phyloP scores from a whole-genome alignment of 257 asterid species.

The Solanum tarapatanum region DNA sequence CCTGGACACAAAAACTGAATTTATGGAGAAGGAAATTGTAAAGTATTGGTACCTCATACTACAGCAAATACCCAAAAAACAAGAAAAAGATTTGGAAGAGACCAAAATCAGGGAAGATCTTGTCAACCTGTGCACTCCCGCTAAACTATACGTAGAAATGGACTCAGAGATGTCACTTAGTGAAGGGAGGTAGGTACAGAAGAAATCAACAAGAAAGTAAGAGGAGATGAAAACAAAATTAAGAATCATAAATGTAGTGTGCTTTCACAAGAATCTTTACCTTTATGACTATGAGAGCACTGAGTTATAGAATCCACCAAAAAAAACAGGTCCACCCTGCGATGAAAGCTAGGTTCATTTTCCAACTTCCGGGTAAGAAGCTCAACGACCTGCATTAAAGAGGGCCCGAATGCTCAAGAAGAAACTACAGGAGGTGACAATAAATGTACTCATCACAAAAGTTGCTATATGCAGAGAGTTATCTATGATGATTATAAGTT shows the following conservation, averaged over 20 bases:
- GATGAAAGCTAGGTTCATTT: slow-evolving; percentile 63
- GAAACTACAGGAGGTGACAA: not conserved
- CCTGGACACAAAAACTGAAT: not conserved
- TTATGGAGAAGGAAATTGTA: not conserved
- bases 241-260: not conserved
- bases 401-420: not conserved
- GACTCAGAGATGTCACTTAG: not conserved
- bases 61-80: not conserved
- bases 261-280: slow-evolving; percentile 17
- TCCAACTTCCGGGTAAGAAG: slow-evolving; percentile 81
- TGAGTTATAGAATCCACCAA: slow-evolving; percentile 96
- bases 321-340: slow-evolving; percentile 82
- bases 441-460: not conserved
- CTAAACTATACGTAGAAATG: not conserved
- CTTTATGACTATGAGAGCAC: slow-evolving; percentile 93
- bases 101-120: not conserved
- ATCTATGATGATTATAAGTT: not conserved
- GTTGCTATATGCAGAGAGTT: not conserved
- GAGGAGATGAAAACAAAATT: not conserved
- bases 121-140: not conserved
- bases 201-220: not conserved
- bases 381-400: slow-evolving; percentile 65
- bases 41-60: not conserved
- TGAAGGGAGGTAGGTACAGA: not conserved
- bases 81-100: not conserved